Evolutionary conservation across 1,139 yeast species (phyloP).

Genomic region (Magnusiomyces sp.): DNA sequence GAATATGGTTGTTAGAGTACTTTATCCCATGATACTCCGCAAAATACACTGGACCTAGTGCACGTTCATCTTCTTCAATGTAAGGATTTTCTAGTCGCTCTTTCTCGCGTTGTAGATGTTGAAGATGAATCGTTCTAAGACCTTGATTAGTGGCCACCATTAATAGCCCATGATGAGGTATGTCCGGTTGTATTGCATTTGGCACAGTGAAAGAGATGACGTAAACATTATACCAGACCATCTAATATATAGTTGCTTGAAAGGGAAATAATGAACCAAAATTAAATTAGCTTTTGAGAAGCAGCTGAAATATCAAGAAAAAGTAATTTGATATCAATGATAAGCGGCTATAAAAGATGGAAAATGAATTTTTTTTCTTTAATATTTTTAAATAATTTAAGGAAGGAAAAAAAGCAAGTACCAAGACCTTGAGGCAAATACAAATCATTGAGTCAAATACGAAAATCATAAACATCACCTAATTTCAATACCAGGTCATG

Average conservation of each 20-base stretch:
- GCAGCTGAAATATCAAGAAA: too few relatives aligned
- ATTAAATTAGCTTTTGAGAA: too few relatives aligned
- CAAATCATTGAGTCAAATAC: too few relatives aligned
- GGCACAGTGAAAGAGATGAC: constrained; percentile 3
- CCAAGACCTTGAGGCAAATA: too few relatives aligned
- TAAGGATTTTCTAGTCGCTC: neutral
- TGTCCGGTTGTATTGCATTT: neutral
- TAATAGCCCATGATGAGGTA: neutral
- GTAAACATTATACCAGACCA: constrained; percentile 6
- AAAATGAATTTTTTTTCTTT: too few relatives aligned
- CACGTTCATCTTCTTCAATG: neutral
- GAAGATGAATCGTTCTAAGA: neutral
- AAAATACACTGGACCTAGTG: neutral
- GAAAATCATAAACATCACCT: too few relatives aligned
- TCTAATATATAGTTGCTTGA: neutral
- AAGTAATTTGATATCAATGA: too few relatives aligned
- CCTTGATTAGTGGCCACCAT: neutral
- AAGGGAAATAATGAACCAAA: neutral
- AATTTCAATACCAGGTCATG: too few relatives aligned
- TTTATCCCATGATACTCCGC: neutral
- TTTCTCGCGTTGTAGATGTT: neutral
- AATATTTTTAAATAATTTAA: too few relatives aligned
- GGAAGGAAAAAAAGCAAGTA: too few relatives aligned
- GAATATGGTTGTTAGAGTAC: neutral
- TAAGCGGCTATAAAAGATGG: too few relatives aligned